Evolutionary conservation across 2,329 filamentous ascomycete species (phyloP), one percentile per base, ranked within the genome.

Genomic region (Lecanicillium sp.): DNA sequence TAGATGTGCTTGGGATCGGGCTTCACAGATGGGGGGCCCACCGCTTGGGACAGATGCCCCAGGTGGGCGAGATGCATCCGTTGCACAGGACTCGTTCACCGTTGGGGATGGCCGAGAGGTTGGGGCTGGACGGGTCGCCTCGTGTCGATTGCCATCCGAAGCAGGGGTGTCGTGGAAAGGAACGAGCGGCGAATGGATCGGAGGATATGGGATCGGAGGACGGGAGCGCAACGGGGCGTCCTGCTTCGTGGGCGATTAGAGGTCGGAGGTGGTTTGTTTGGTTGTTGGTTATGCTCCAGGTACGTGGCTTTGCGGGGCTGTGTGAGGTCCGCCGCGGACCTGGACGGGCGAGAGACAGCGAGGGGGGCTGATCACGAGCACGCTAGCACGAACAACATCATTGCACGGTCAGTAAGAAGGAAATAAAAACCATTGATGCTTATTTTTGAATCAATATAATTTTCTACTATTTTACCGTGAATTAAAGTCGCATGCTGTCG

Each of bases 11-110:
- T n/a, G n/a, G n/a, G n/a, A n/a, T n/a, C n/a, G n/a, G 55, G 22
- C 22, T 25, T 25, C 54, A 51, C 47, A 47, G 50, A 54, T 43
- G 50, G 49, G 47, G 48, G 51, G 57, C 53, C 59, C 59, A 57
- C 56, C 60, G 52, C 49, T 48, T 51, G 58, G 58, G 59, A 62
- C 61, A 55, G 53, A 52, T 58, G 57, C 60, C 60, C 56, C 43
- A 41, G 46, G 47, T 46, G 50, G 51, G 50, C 43, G 51, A 49
- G 51, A 50, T 47, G 59, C 61, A 64, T 64, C 52, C 61, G 61
- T 60, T 42, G 37, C 11, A 11, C 22, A 25, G 22, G n/a, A n/a
- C n/a, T n/a, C n/a, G n/a, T n/a, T 11, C 11, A 36, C 37, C 37
- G 46, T 49, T 34, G 44, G 43, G 37, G 33, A 41, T 33, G 37